Conservation (phyloP, 148 eudicot species). For the Vaccinium macrocarpon region DNA sequence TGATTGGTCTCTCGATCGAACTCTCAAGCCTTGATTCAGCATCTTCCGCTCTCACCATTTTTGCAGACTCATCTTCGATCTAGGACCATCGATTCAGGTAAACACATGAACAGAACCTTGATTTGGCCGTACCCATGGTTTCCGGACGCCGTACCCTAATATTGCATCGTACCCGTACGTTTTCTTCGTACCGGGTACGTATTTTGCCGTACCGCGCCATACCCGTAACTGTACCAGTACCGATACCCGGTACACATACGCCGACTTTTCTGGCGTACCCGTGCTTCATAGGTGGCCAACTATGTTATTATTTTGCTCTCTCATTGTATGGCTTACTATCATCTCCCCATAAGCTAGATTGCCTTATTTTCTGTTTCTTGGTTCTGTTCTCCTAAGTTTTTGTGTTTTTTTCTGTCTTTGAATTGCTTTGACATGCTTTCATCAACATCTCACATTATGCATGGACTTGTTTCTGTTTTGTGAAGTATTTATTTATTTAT, state of each 20-base stretch:
- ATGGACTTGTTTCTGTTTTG: neutral
- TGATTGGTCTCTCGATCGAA: neutral
- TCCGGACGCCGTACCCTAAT: neutral
- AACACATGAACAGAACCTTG: neutral
- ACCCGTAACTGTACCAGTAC: neutral
- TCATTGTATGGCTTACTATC: neutral
- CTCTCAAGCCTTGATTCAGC: neutral
- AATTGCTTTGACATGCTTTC: neutral
- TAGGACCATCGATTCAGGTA: neutral
- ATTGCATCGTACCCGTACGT: neutral
- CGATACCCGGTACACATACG: neutral
- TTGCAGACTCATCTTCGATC: neutral
- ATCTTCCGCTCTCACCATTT: neutral
- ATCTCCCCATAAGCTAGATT: neutral
- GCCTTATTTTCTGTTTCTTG: neutral
- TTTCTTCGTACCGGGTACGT: neutral
- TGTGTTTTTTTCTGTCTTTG: neutral
- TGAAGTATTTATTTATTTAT: neutral
- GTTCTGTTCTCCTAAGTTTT: neutral
- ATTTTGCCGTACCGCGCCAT: neutral
- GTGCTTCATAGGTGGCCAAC: neutral
- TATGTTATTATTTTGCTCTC: neutral
- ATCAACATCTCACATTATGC: neutral
- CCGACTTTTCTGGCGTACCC: too few species aligned
- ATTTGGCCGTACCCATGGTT: neutral